phyloP scores from a whole-genome alignment of 192 early-diverging fungal species.

The Gonapodya sp. region DNA sequence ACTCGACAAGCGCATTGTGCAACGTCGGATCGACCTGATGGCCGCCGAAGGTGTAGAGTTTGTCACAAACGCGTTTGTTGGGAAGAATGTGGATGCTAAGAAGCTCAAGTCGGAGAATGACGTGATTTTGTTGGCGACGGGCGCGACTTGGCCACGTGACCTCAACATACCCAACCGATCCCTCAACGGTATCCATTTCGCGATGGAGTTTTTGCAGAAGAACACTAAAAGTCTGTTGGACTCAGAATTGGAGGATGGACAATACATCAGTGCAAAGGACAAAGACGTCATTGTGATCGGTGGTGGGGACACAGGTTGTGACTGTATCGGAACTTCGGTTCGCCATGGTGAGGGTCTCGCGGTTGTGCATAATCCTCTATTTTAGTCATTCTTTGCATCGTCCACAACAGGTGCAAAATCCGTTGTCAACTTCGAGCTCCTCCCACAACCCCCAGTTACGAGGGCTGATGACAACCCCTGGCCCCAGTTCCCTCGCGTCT shows the following conservation, averaged over 20 bases:
- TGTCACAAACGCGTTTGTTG: constrained; percentile 80
- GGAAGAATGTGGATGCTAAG: constrained; percentile 64
- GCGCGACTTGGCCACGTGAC: constrained; percentile 97
- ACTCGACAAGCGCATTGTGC: constrained; percentile 92
- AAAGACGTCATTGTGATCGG: constrained; percentile 96
- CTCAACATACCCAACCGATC: constrained; percentile 78
- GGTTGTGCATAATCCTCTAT: background rate
- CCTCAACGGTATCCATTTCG: constrained; percentile 89
- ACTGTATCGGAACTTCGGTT: constrained; percentile 90
- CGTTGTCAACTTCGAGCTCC: constrained; percentile 93
- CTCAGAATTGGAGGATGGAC: constrained; percentile 60
- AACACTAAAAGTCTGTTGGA: constrained; percentile 83
- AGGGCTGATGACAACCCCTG: constrained; percentile 91
- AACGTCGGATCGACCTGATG: constrained; percentile 87
- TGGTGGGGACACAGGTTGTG: constrained; percentile 95
- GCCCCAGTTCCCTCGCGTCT: constrained; percentile 93
- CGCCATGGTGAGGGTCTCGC: constrained; percentile 60
- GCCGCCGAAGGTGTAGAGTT: constrained; percentile 89
- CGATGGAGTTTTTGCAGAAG: constrained; percentile 92
- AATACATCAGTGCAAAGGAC: constrained; percentile 76
- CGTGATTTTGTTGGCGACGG: constrained; percentile 78
- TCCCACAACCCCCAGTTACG: constrained; percentile 78
- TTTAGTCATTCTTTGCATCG: background rate
- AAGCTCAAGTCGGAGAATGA: constrained; percentile 63
- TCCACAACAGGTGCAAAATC: constrained; percentile 60